Conservation (phyloP, 2,329 filamentous ascomycete species). For the Arthrobotrys megalospora region DNA sequence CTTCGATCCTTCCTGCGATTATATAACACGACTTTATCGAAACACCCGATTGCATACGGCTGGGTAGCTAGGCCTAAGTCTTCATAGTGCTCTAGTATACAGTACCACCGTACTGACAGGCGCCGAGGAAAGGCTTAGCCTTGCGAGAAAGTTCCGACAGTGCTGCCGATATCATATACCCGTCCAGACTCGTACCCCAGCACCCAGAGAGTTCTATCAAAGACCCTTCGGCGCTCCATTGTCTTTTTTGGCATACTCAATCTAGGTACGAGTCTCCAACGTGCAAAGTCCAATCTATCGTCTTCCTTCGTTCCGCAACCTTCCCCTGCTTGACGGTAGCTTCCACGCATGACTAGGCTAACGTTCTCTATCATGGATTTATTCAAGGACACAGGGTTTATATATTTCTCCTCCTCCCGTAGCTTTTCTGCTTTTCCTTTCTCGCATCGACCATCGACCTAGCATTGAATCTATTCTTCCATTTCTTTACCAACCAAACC, state of each 20-base stretch:
- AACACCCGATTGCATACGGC: not conserved
- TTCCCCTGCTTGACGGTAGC: slow-evolving; percentile 43
- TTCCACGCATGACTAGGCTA: slow-evolving; percentile 56
- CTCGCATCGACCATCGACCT: slow-evolving; percentile 45
- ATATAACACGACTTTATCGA: not conserved
- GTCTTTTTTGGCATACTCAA: slow-evolving; percentile 10
- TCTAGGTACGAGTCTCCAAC: slow-evolving; percentile 37
- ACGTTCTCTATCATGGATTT: slow-evolving; percentile 30
- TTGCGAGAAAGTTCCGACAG: slow-evolving; percentile 52
- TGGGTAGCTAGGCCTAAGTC: slow-evolving; percentile 9
- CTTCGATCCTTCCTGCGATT: slow-evolving; percentile 13
- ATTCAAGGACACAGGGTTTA: slow-evolving; percentile 7
- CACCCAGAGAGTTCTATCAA: slow-evolving; percentile 53
- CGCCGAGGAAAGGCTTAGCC: slow-evolving; percentile 51
- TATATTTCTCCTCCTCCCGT: slow-evolving; percentile 30
- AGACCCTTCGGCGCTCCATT: slow-evolving; percentile 29
- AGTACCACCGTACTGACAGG: slow-evolving; percentile 13
- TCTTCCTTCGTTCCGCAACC: slow-evolving; percentile 38
- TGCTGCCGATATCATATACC: slow-evolving; percentile 20
- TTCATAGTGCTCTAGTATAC: slow-evolving; percentile 13
- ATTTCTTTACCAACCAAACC: slow-evolving; percentile 7
- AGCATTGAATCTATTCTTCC: slow-evolving; percentile 38
- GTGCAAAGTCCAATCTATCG: slow-evolving; percentile 20
- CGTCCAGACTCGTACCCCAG: slow-evolving; percentile 41
- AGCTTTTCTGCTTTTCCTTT: slow-evolving; percentile 22